These are phyloP conservation scores for Aureobasidium uvarum DNA, from an alignment of 2,329 filamentous ascomycete species.

Conservation along the genomic window DNA sequence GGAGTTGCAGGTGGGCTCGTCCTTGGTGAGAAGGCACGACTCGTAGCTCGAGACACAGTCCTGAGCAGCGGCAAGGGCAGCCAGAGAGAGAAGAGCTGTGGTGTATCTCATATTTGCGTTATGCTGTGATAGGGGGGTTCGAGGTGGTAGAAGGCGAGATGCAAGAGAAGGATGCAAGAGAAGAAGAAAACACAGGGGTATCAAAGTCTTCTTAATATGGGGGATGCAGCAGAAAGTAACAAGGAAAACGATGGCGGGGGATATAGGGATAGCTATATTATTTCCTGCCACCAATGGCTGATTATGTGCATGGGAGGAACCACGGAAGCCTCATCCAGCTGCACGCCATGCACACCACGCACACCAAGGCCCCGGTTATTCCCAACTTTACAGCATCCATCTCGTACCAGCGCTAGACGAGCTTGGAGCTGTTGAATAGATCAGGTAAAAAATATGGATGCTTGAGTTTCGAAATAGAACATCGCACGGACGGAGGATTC, in stretches of 20 bases:
- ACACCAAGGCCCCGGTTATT: conserved; percentile 9
- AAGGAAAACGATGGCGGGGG: conserved; percentile 11
- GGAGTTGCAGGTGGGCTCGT: conserved; percentile 5
- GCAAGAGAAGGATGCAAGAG: conserved; percentile 18
- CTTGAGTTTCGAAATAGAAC: conserved; percentile 21
- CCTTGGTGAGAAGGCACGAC: conserved; percentile 10
- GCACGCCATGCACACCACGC: conserved; percentile 12
- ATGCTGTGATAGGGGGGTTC: background rate
- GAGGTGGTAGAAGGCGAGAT: background rate
- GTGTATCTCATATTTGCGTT: conserved; percentile 22
- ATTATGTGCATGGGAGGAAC: conserved; percentile 2
- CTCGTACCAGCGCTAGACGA: conserved; percentile 3
- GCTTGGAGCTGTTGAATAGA: conserved; percentile 1
- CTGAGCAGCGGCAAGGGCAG: conserved; percentile 14
- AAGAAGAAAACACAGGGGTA: conserved; percentile 11
- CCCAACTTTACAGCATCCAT: conserved; percentile 6
- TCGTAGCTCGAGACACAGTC: conserved; percentile 21
- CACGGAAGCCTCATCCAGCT: conserved; percentile 13
- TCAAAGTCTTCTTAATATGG: conserved; percentile 10
- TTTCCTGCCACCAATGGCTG: conserved; percentile 15
- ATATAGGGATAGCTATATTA: conserved; percentile 15
- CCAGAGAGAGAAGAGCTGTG: conserved; percentile 15
- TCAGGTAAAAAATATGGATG: conserved; percentile 15
- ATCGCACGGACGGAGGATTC: conserved; percentile 19
- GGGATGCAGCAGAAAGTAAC: background rate